These are phyloP conservation scores for Globisporangium uncinulatum DNA, from an alignment of 352 stramenopile species.

Conservation along the genomic window DNA sequence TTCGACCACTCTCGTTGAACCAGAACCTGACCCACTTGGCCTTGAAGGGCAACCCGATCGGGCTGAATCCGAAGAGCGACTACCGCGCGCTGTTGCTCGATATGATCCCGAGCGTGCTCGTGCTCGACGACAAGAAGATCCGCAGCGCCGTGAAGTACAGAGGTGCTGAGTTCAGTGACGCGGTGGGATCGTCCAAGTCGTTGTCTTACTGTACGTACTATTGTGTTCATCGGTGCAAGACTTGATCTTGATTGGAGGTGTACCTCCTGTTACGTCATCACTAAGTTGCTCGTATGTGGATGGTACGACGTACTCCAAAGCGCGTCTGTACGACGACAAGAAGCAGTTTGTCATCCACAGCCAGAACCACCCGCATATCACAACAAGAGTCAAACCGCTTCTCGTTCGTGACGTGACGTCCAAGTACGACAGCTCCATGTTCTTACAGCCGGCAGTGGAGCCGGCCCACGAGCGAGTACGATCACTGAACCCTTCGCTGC, in stretches of 20 bases:
- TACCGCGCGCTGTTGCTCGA: slow-evolving; percentile 65
- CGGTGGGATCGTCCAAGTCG: slow-evolving; percentile 31
- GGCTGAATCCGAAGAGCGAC: slow-evolving; percentile 38
- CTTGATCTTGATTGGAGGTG: too few relatives aligned
- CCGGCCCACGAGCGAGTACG: slow-evolving; percentile 24
- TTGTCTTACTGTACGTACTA: slow-evolving; percentile 62
- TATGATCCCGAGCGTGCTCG: slow-evolving; percentile 66
- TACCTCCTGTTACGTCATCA: too few relatives aligned
- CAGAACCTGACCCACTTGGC: slow-evolving; percentile 61
- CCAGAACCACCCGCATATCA: slow-evolving; percentile 30
- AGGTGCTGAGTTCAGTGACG: slow-evolving; percentile 14
- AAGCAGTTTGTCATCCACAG: slow-evolving; percentile 71
- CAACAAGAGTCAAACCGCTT: slow-evolving; percentile 28
- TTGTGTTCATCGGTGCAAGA: background rate
- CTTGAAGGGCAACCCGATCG: slow-evolving; percentile 63
- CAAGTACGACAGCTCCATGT: slow-evolving; percentile 55
- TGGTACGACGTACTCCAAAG: slow-evolving; percentile 18
- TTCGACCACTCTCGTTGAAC: slow-evolving; percentile 61
- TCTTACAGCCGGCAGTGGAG: slow-evolving; percentile 38
- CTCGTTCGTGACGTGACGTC: slow-evolving; percentile 28
- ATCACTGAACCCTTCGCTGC: slow-evolving; percentile 3
- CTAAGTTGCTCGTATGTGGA: background rate
- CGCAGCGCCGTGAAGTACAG: slow-evolving; percentile 40
- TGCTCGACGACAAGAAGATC: slow-evolving; percentile 78
- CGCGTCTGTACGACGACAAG: slow-evolving; percentile 75